Evolutionary conservation across 202 grass and related monocot genomes (phyloP).

Genomic region (Panicum virgatum): DNA sequence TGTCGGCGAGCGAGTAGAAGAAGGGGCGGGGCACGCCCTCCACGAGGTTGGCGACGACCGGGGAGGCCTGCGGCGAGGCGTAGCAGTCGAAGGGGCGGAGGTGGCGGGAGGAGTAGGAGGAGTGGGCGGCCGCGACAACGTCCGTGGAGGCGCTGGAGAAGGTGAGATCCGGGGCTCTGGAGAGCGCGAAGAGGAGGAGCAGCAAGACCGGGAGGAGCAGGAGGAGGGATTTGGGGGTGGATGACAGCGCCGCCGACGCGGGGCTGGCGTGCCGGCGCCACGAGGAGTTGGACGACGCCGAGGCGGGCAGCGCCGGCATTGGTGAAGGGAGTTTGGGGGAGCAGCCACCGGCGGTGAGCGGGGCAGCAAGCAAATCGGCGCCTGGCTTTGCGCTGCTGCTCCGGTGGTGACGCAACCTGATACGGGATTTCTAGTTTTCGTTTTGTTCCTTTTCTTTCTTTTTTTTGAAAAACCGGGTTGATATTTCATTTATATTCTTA

Average conservation of each 20-base stretch:
- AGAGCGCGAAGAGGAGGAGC: slow-evolving; percentile 58
- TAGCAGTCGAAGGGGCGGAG: slow-evolving; percentile 72
- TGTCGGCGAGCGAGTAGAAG: slow-evolving; percentile 82
- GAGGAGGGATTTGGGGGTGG: slow-evolving; percentile 38
- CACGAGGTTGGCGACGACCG: slow-evolving; percentile 83
- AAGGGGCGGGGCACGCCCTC: slow-evolving; percentile 83
- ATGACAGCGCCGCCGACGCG: slow-evolving; percentile 7
- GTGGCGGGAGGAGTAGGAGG: not conserved
- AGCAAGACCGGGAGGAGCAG: slow-evolving; percentile 45
- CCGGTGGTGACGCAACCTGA: not conserved
- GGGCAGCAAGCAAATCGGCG: not conserved
- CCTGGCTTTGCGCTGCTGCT: slow-evolving; percentile 17
- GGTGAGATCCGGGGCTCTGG: slow-evolving; percentile 47
- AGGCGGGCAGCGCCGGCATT: slow-evolving; percentile 38
- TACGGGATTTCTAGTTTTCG: no score
- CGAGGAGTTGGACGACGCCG: slow-evolving; percentile 18
- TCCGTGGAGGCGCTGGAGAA: slow-evolving; percentile 20
- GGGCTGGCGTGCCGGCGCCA: slow-evolving; percentile 40
- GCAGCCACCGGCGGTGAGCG: not conserved
- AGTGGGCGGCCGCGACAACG: not conserved
- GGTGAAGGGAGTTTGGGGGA: not conserved
- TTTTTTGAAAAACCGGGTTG: no score
- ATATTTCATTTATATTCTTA: no score
- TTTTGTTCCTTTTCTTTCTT: no score
- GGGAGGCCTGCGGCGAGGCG: slow-evolving; percentile 78